Evolutionary conservation across 2,329 filamentous ascomycete genomes (phyloP).

Genomic region (Penicillium nordicum): DNA sequence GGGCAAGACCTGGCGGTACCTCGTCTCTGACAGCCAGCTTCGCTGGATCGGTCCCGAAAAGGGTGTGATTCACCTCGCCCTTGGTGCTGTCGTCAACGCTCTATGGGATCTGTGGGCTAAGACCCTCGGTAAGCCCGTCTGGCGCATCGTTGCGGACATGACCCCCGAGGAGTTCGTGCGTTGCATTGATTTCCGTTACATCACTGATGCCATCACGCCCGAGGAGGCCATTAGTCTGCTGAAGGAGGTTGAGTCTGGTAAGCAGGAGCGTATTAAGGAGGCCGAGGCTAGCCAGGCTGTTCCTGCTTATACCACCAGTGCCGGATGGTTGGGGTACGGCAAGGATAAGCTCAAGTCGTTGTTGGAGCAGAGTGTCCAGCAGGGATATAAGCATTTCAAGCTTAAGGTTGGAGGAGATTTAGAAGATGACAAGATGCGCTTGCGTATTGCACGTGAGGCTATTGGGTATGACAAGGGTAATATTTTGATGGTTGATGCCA

Average conservation of each 20-base stretch:
- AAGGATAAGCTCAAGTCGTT: constrained; percentile 80
- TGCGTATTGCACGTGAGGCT: constrained; percentile 71
- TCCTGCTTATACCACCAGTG: constrained; percentile 85
- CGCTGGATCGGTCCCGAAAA: constrained; percentile 95
- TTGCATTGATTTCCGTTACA: constrained; percentile 93
- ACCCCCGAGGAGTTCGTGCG: constrained; percentile 78
- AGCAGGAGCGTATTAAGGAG: constrained; percentile 68
- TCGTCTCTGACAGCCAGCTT: constrained; percentile 86
- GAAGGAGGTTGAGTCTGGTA: constrained; percentile 61
- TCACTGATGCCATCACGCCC: constrained; percentile 86
- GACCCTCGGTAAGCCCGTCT: constrained; percentile 78
- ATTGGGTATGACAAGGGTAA: constrained; percentile 81
- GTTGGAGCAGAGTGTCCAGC: constrained; percentile 67
- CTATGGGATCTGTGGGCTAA: constrained; percentile 97
- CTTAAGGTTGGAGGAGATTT: constrained; percentile 78
- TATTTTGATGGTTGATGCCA: constrained; percentile 88
- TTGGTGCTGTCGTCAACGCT: constrained; percentile 85
- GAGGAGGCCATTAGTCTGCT: constrained; percentile 75
- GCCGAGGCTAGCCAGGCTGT: constrained; percentile 72
- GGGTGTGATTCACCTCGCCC: constrained; percentile 86
- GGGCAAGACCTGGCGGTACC: constrained; percentile 84
- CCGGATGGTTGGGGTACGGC: constrained; percentile 87
- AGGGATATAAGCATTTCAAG: constrained; percentile 85
- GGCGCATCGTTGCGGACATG: constrained; percentile 88
- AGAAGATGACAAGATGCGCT: constrained; percentile 66